Evolutionary conservation across 139 green algal species (phyloP).

Genomic region (Bryopsis sp.): DNA sequence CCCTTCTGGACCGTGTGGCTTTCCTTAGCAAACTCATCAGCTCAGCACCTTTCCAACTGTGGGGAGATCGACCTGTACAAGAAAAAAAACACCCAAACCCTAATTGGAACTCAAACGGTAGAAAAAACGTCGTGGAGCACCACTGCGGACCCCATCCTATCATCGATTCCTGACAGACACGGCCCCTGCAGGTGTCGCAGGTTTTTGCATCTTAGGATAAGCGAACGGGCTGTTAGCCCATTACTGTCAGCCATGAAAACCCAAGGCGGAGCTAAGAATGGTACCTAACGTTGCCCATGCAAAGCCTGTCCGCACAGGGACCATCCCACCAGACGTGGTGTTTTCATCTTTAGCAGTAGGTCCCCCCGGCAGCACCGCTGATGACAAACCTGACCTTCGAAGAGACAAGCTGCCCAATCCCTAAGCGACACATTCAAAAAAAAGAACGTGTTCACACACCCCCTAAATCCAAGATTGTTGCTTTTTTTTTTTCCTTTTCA

Average conservation of each 20-base stretch:
- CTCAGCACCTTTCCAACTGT: slow-evolving; percentile 33
- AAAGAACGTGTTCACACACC: too few relatives aligned
- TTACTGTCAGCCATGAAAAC: too few relatives aligned
- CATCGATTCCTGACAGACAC: neutral
- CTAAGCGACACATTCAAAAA: too few relatives aligned
- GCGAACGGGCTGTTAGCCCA: too few relatives aligned
- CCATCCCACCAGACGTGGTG: slow-evolving; percentile 20
- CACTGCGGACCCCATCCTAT: neutral
- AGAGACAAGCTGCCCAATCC: slow-evolving; percentile 12
- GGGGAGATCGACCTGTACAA: neutral
- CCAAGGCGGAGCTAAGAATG: too few relatives aligned
- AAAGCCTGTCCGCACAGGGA: slow-evolving; percentile 48
- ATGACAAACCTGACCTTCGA: slow-evolving; percentile 15
- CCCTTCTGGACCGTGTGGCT: slow-evolving; percentile 13
- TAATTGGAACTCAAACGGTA: too few relatives aligned
- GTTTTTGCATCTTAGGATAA: too few relatives aligned
- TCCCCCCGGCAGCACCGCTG: neutral
- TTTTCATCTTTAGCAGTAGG: neutral
- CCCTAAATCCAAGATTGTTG: too few relatives aligned
- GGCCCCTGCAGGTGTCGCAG: too few relatives aligned
- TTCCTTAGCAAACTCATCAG: slow-evolving; percentile 44
- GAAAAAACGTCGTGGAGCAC: too few relatives aligned
- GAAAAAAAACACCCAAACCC: too few relatives aligned
- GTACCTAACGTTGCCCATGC: slow-evolving; percentile 34
- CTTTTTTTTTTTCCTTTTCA: too few relatives aligned